Conservation (phyloP, 208 protist genomes). For the Trichomonas tenax region DNA sequence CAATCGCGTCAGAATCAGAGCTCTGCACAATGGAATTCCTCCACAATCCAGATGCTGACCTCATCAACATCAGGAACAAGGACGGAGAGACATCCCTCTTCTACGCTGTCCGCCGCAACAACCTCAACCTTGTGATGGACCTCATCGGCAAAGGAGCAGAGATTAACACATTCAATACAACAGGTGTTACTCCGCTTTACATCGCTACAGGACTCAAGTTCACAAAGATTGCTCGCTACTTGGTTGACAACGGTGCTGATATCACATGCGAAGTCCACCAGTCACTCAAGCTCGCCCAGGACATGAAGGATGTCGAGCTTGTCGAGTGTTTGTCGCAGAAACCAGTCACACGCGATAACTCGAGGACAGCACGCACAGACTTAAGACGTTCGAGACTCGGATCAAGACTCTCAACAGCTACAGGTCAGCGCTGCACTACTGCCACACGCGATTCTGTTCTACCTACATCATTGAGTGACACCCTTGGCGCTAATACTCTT, state of each 20-base stretch:
- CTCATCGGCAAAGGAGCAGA: not conserved
- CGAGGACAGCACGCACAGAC: not conserved
- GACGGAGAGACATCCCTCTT: not conserved
- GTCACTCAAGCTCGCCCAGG: not conserved
- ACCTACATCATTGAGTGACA: not conserved
- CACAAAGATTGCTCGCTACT: not conserved
- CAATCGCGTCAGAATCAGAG: not conserved
- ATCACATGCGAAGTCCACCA: not conserved
- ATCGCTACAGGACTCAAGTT: not conserved
- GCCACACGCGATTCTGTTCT: not conserved
- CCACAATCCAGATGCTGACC: not conserved
- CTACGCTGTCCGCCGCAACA: not conserved
- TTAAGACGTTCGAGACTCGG: not conserved
- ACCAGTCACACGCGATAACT: not conserved
- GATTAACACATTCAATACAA: not conserved
- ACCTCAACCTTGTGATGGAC: not conserved
- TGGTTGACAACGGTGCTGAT: not conserved
- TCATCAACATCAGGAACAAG: not conserved
- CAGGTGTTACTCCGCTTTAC: not conserved
- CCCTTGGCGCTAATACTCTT: not conserved
- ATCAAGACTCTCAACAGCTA: not conserved
- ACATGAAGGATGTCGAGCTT: not conserved
- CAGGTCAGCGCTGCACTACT: not conserved
- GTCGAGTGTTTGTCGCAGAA: not conserved
- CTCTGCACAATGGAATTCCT: not conserved